phyloP scores from a whole-genome alignment of 1,284 basidiomycete species.

The Chiua sp. region DNA sequence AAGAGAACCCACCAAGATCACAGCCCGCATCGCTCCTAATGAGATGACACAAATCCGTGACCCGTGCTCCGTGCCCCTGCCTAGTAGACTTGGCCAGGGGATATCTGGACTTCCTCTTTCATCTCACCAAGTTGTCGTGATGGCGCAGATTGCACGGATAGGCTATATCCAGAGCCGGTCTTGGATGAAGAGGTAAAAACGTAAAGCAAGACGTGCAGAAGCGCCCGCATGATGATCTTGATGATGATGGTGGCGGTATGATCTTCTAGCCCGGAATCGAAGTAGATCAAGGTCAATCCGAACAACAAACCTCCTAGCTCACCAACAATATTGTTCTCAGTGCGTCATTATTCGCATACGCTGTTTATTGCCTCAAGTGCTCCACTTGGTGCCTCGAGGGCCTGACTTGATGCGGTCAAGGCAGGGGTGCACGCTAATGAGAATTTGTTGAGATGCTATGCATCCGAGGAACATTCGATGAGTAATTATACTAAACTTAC shows the following conservation, averaged over 20 bases:
- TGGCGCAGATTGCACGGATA: neutral
- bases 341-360: neutral
- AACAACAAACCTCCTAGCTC: neutral
- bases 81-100: neutral
- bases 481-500: neutral
- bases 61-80: neutral
- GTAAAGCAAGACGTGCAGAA: neutral
- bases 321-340: neutral
- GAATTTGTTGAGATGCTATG: neutral
- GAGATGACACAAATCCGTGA: neutral
- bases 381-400: neutral
- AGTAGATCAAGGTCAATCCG: neutral
- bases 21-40: neutral
- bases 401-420: neutral
- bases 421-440: neutral
- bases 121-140: neutral
- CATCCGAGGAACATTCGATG: neutral
- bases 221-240: neutral
- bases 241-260: neutral
- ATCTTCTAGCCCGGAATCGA: neutral
- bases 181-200: neutral
- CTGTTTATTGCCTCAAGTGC: neutral
- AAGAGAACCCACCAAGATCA: neutral
- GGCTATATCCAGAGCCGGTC: neutral
- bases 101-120: neutral